A percentile compares a stretch with the other conserved stretches of the same genome.
Evolutionary conservation across 2,329 filamentous ascomycete genomes (phyloP).

Genomic region (Orbilia blumenaviensis): DNA sequence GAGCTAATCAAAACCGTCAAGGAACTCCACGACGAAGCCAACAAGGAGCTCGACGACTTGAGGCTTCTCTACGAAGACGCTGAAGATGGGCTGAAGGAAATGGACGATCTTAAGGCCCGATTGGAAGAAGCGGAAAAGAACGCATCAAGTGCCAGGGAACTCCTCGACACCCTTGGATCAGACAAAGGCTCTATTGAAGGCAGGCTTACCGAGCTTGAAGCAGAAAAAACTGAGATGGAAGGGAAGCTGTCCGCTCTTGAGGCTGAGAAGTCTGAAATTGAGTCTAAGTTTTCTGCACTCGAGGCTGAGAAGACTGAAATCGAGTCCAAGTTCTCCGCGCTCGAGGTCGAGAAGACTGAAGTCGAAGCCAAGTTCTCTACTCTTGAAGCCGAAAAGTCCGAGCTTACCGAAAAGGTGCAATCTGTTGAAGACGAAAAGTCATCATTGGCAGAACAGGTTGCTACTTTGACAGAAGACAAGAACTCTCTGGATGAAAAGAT

Average conservation of each 20-base stretch:
- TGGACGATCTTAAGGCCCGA: constrained; percentile 26
- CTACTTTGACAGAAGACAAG: constrained; percentile 3
- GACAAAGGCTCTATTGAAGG: constrained; percentile 37
- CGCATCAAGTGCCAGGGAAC: constrained; percentile 15
- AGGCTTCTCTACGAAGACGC: constrained; percentile 37
- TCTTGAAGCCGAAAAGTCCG: constrained; percentile 18
- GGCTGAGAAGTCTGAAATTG: constrained; percentile 3
- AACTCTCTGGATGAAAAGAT: background rate
- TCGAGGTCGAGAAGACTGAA: constrained; percentile 13
- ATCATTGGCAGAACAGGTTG: constrained; percentile 6
- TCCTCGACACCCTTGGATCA: constrained; percentile 27
- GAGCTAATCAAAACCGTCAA: constrained; percentile 11
- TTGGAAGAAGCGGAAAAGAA: constrained; percentile 27
- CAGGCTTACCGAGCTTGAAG: constrained; percentile 31
- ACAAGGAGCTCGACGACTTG: constrained; percentile 30
- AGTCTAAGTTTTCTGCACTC: background rate
- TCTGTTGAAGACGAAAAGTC: constrained; percentile 22
- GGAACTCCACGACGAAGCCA: constrained; percentile 21
- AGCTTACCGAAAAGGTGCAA: constrained; percentile 14
- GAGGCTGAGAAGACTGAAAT: constrained; percentile 11
- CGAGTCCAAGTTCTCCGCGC: constrained; percentile 10
- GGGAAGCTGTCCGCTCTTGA: constrained; percentile 5
- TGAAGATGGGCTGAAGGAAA: constrained; percentile 19
- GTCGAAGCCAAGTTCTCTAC: constrained; percentile 17
- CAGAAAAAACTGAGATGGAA: constrained; percentile 26